Evolutionary conservation across 768 basidiomycete species (phyloP), one percentile per base, ranked within the genome.

Genomic region (Boletus eberwhitei): DNA sequence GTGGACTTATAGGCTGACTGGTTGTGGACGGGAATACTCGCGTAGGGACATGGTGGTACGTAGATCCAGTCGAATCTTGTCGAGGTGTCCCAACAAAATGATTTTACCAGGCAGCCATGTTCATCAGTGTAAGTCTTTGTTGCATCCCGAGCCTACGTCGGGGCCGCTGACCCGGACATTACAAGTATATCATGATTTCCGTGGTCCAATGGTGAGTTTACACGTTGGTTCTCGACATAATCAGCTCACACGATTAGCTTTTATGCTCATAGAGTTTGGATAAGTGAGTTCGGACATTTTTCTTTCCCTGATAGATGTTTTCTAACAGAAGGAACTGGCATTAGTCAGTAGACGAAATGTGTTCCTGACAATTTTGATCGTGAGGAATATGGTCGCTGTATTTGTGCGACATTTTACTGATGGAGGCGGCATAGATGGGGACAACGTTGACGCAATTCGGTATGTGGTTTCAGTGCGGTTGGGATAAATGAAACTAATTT

Each of bases 221-320:
- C 6, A 12, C 1, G 19, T 4, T 4, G 14, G 13, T 48, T 41
- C 35, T 39, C 17, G 14, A 57, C 7, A 45, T n/a, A 6, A 2
- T 13, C n/a, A 31, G 0, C n/a, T 52, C 12, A 38, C 14, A 17
- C n/a, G 14, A 19, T 16, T 9, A 60, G 59, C 13, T 60, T 61
- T 22, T 60, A 56, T 19, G 46, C 53, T 6, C 59, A 60, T 7
- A 35, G 58, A 31, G 12, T 60, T 7, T 60, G 58, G 58, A 60
- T 60, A 42, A 57, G 59, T 61, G 24, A 42, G 54, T 41, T 17
- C 3, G 5, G 8, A 8, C 1, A 7, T 9, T 5, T 34, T 26
- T 3, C 16, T 37, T 9, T 7, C 29, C 21, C 4, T 13, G 34
- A 16, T 1, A 1, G n/a, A 8, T 24, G 3, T 31, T 31, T 29